Conservation (phyloP, 1,284 basidiomycete species). For the Schizophyllum commune region DNA sequence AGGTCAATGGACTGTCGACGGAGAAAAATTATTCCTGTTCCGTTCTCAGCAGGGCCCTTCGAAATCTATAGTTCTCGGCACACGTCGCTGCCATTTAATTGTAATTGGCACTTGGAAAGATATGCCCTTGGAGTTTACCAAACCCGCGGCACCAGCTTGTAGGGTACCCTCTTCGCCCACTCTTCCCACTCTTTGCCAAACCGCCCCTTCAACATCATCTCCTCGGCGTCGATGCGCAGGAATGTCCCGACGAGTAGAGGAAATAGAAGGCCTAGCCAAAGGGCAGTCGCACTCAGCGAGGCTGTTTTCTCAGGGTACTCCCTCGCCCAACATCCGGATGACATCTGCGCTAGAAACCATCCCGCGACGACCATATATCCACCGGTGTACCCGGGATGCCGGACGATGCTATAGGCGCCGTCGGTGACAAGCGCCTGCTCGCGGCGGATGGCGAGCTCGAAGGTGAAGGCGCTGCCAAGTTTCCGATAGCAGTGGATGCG, state of each 20-base stretch:
- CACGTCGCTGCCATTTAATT: too few relatives aligned
- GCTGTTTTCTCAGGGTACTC: conserved; percentile 3
- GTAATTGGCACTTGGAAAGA: too few relatives aligned
- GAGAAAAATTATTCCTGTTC: too few relatives aligned
- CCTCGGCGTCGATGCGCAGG: conserved; percentile 12
- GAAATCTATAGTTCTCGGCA: too few relatives aligned
- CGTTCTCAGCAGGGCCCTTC: too few relatives aligned
- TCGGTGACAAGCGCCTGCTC: conserved; percentile 12
- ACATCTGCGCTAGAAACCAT: conserved; percentile 1
- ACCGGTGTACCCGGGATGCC: conserved; percentile 22
- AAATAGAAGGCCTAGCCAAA: too few relatives aligned
- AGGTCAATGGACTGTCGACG: too few relatives aligned
- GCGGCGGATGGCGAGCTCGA: conserved; percentile 12
- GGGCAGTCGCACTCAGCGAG: neutral
- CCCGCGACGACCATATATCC: conserved; percentile 9
- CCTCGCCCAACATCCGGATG: conserved; percentile 10
- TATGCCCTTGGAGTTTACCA: too few relatives aligned
- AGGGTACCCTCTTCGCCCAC: conserved; percentile 10
- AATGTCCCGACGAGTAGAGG: neutral
- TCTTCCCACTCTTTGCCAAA: conserved; percentile 14
- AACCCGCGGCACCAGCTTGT: too few relatives aligned
- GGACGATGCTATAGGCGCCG: conserved; percentile 11
- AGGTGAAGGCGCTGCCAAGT: conserved; percentile 13
- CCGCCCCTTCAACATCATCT: conserved; percentile 10
- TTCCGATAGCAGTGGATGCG: conserved; percentile 12